phyloP scores from a whole-genome alignment of 176 grass and related monocot species.

The Aegilops speltoides region DNA sequence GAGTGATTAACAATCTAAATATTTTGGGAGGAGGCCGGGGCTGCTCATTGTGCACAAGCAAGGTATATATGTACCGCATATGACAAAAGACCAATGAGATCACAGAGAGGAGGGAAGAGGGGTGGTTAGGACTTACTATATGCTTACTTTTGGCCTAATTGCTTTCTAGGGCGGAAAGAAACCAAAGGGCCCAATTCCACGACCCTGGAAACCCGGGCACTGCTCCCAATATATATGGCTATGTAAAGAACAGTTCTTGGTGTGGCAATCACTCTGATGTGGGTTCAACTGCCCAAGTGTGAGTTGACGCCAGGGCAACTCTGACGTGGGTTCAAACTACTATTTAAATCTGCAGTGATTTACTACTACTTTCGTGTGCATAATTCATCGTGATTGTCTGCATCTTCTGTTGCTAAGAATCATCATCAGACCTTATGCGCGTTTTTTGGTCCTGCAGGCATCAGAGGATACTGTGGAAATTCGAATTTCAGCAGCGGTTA shows the following conservation, averaged over 20 bases:
- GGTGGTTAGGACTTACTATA: conserved; percentile 38
- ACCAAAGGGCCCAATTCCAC: conserved; percentile 39
- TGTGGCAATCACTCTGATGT: conserved; percentile 11
- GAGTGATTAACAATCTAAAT: conserved; percentile 37
- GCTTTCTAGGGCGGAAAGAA: conserved; percentile 67
- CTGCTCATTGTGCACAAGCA: conserved; percentile 36
- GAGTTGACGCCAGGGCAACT: conserved; percentile 11
- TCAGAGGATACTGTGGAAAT: background rate
- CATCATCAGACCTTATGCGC: background rate
- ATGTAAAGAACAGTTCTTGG: conserved; percentile 23
- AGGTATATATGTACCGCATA: conserved; percentile 47
- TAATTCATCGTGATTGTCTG: conserved; percentile 8
- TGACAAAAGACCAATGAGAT: conserved; percentile 48
- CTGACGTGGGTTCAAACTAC: background rate
- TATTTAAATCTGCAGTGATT: conserved; percentile 12
- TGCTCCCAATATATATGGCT: conserved; percentile 33
- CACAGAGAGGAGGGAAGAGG: conserved; percentile 15
- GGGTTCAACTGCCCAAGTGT: conserved; percentile 31
- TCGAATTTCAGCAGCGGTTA: background rate
- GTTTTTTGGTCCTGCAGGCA: background rate
- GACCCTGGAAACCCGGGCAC: conserved; percentile 49
- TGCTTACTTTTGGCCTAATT: conserved; percentile 39
- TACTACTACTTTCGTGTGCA: background rate
- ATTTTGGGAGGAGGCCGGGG: conserved; percentile 2
- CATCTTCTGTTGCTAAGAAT: background rate